Conservation (phyloP, 176 grass and related monocot genomes). For the Puccinellia tenuiflora region DNA sequence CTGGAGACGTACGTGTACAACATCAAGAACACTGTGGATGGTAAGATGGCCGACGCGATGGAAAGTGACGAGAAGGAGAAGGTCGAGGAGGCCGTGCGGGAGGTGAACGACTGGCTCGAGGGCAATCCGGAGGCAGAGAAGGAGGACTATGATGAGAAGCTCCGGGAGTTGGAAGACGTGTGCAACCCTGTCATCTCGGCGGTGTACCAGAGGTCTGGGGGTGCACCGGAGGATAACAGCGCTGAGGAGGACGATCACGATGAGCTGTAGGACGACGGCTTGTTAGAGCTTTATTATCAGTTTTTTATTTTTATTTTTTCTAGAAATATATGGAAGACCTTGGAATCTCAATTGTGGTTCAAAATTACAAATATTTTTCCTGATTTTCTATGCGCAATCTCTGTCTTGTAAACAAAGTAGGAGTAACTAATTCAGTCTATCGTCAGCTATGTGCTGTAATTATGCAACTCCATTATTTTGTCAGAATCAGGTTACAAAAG, state of each 20-base stretch:
- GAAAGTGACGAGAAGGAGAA: neutral
- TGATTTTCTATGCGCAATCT: neutral
- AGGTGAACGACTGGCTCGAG: neutral
- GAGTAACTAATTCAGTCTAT: neutral
- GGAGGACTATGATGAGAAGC: conserved; percentile 19
- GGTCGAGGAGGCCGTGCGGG: neutral
- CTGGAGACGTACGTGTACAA: neutral
- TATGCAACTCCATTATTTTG: neutral
- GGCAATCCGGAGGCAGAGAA: neutral
- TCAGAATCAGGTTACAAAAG: neutral
- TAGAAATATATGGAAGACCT: no score
- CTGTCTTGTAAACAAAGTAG: no score
- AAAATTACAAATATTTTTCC: neutral
- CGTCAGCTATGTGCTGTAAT: neutral
- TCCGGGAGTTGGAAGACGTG: conserved; percentile 31
- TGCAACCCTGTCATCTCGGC: conserved; percentile 23
- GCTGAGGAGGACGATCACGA: neutral
- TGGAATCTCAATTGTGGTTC: neutral
- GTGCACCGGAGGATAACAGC: neutral
- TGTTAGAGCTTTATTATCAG: neutral
- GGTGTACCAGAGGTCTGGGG: neutral
- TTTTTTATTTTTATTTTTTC: neutral
- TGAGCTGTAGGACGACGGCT: neutral
- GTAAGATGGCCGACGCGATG: neutral
- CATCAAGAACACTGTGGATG: neutral